phyloP scores from a whole-genome alignment of 306 rosid species.

The Senna tora region DNA sequence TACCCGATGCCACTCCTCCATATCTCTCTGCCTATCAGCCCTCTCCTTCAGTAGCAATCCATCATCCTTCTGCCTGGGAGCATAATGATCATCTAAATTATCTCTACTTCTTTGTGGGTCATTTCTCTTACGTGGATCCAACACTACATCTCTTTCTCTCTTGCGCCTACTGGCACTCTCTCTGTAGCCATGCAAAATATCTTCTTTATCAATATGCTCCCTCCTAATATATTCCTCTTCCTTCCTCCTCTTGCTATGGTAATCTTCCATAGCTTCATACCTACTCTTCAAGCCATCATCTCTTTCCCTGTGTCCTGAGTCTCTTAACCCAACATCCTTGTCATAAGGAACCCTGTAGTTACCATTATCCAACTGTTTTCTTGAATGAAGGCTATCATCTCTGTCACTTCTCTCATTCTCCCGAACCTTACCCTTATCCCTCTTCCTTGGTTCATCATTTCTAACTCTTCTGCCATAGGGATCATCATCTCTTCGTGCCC shows the following conservation, averaged over 20 bases:
- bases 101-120: constrained; percentile 75
- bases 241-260: constrained; percentile 85
- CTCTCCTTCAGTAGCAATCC: constrained; percentile 75
- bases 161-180: constrained; percentile 66
- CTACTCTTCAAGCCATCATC: constrained; percentile 76
- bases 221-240: constrained; percentile 80
- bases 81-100: constrained; percentile 71
- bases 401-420: constrained; percentile 78
- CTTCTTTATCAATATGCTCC: constrained; percentile 83
- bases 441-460: constrained; percentile 84
- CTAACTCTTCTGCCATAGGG: constrained; percentile 73
- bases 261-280: constrained; percentile 76
- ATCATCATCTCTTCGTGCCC: constrained; percentile 84
- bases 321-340: constrained; percentile 75
- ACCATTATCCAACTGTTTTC: constrained; percentile 85
- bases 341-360: constrained; percentile 78
- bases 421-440: constrained; percentile 78
- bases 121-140: constrained; percentile 82
- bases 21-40: constrained; percentile 82
- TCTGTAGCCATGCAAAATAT: constrained; percentile 63
- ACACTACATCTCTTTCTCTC: constrained; percentile 79
- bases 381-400: constrained; percentile 63
- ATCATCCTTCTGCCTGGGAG: constrained; percentile 83
- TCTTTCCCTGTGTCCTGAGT: constrained; percentile 83
- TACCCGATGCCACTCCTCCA: constrained; percentile 84